Conservation (phyloP, 805 yeast species). For the Hyphopichia homilentoma region DNA sequence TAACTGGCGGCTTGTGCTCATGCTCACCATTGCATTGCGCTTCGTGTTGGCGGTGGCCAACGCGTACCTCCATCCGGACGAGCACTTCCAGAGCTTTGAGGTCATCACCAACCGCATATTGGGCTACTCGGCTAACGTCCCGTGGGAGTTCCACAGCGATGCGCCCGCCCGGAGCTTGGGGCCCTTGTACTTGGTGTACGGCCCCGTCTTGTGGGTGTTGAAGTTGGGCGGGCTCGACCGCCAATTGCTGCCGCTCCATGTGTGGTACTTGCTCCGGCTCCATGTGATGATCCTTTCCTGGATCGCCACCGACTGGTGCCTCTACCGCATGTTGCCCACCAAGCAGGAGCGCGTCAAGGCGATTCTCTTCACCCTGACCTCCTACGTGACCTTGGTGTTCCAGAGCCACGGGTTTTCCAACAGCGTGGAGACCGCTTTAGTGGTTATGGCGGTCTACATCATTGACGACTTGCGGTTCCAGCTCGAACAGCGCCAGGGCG, state of each 20-base stretch:
- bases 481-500: conserved; percentile 12
- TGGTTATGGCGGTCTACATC: conserved; percentile 48
- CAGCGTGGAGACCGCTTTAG: conserved; percentile 64
- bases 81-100: conserved; percentile 90
- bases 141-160: conserved; percentile 77
- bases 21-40: conserved; percentile 44
- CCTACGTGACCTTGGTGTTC: conserved; percentile 70
- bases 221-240: conserved; percentile 28
- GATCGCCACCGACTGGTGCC: conserved; percentile 36
- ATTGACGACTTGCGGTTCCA: conserved; percentile 40
- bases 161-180: conserved; percentile 68
- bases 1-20: conserved; percentile 48
- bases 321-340: conserved; percentile 46
- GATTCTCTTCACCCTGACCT: conserved; percentile 46
- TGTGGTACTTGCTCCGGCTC: conserved; percentile 54
- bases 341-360: conserved; percentile 49
- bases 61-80: conserved; percentile 96
- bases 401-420: conserved; percentile 92
- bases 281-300: conserved; percentile 39
- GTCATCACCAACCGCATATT: conserved; percentile 51
- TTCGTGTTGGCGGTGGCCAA: conserved; percentile 59
- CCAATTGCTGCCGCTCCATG: conserved; percentile 41
- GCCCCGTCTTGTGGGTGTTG: conserved; percentile 50
- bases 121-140: conserved; percentile 43
- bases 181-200: conserved; percentile 65